Base-by-base conservation (phyloP, 75 land plant species). In the Cunninghamia lanceolata region DNA sequence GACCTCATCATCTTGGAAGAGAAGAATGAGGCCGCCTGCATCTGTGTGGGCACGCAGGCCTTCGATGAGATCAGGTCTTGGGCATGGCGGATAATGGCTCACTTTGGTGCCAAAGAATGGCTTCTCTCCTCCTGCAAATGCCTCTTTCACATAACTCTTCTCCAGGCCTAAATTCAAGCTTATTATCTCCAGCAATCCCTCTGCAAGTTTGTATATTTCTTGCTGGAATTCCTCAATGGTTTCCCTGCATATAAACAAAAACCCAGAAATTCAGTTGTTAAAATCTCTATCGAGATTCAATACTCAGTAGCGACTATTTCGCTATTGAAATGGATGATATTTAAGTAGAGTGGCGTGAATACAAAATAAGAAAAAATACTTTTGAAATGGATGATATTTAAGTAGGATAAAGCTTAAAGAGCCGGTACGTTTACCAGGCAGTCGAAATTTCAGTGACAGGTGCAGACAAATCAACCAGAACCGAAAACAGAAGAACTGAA, bases 21-120 rank as follows among this genome's bases (percentile, higher is more conserved):
- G 83, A 39, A 94, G 84, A n/a, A 94, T 93, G 82, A 92, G 76
- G 3, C 95, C 93, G 9, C 96, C 96, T 15, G 93, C 91, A 54
- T 95, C 96, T 1, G 92, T 90, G 90, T 95, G 96, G 2, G 86
- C 91, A 7, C 92, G 85, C 34, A 92, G 91, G 9, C 95, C 94
- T 52, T 83, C 84, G 6, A 92, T 89, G 21, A 88, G 87, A 2
- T 91, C 92, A 0, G 92, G 93, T 0, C 78, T 59, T 42, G 93
- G 92, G 85, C 94, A 92, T 28, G 88, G 82, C 3, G 96, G 95
- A 83, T 93, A 95, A 40, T 89, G 87, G 75, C 88, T 88, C 28
- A 91, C 89, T 38, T 93, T 93, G 82, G 92, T 93, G 76, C 94
- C 94, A 70, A 93, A 93, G 17, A 87, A 88, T 35, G 94, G 94